Evolutionary conservation across 345 rosid genomes (phyloP), one percentile per base, ranked within the genome.

Genomic region (Passiflora organensis): DNA sequence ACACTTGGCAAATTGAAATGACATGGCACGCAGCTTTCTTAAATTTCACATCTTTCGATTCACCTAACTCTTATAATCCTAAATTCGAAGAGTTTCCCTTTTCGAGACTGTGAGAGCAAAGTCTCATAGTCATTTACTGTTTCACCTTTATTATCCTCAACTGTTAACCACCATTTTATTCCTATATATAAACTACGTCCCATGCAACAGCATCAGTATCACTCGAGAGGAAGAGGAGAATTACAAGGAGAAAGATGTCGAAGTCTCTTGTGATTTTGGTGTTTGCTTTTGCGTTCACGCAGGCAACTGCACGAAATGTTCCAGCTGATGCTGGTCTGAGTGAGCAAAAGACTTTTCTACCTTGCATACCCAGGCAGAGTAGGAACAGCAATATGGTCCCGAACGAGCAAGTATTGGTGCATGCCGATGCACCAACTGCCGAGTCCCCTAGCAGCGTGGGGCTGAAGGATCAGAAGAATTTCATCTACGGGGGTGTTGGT

Each of bases 401-500:
- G 36, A 43, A 48, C 36, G 69, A 74, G 37, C 56, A 56, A 50
- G 38, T 39, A 4, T 13, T 54, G 6, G 24, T 68, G 63, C 69
- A 73, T 64, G 83, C 87, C 28, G 49, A 19, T 57, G 68, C 69
- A 6, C 76, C 72, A 39, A 15, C 2, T 47, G 78, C 80, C 14
- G 81, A 61, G 46, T 59, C 80, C 24, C 75, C 82, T 0, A 48
- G 36, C 14, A 65, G 66, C 10, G 28, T 59, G 13, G 79, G 73
- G 14, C 25, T 85, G 18, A 65, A 49, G n/a, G 96, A 83, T 55
- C 62, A 81, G 51, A 88, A 88, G 67, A 80, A 77, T 38, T 71
- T 82, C 42, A 50, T 82, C 22, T 77, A 57, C 10, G 84, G 88
- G 4, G 93, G 93, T 13, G 71, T 84, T 14, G 93, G 96, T 6